Evolutionary conservation across 2,329 filamentous ascomycete genomes (phyloP).

Genomic region (Aspergillus ochraceus): DNA sequence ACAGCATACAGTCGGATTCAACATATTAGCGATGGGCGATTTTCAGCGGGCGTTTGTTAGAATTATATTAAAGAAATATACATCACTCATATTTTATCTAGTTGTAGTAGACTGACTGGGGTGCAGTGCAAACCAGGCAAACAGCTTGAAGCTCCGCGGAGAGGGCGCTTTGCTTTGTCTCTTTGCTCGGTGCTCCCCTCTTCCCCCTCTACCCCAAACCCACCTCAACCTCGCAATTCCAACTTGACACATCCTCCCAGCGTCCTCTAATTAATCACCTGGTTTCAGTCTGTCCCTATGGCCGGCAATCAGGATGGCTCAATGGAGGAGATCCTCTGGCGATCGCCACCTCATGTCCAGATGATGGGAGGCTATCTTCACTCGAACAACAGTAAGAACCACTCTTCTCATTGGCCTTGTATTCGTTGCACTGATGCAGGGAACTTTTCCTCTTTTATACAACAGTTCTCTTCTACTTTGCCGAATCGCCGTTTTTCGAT

Average conservation of each 20-base stretch:
- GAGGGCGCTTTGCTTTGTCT: neutral
- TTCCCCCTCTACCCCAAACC: neutral
- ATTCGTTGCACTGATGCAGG: neutral
- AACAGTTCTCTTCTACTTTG: conserved; percentile 62
- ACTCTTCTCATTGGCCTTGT: neutral
- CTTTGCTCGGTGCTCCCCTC: neutral
- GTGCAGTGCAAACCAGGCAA: neutral
- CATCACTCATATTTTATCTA: no score
- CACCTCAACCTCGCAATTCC: neutral
- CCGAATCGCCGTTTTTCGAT: conserved; percentile 64
- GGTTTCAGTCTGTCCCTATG: conserved; percentile 23
- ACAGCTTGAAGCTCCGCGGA: neutral
- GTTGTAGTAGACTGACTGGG: no score
- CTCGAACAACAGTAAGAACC: conserved; percentile 44
- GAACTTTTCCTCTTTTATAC: neutral
- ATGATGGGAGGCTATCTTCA: conserved; percentile 48
- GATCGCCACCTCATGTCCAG: conserved; percentile 46
- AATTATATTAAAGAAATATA: neutral
- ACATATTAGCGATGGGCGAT: conserved; percentile 27
- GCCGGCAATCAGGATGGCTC: conserved; percentile 35
- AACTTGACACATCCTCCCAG: no score
- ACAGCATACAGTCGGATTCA: conserved; percentile 26
- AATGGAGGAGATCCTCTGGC: conserved; percentile 48
- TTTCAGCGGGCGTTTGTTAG: neutral
- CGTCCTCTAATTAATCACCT: neutral